Percentiles rank a stretch among this genome's conserved stretches.
Conservation (phyloP, 768 basidiomycete species). For the Coprinopsis strossmayeri region DNA sequence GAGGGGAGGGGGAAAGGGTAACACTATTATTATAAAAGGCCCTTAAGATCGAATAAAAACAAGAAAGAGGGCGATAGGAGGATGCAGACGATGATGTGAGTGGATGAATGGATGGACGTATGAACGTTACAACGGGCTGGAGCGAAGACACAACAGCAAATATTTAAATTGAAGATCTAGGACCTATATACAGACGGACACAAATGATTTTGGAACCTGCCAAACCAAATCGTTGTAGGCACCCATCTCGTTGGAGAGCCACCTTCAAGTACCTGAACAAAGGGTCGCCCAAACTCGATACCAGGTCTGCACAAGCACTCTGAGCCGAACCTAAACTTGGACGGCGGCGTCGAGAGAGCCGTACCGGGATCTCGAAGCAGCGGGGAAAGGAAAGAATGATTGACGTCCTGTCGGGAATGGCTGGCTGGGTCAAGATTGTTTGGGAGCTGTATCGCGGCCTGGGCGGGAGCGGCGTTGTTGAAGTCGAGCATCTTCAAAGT, state of each 20-base stretch:
- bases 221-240: slow-evolving; percentile 40
- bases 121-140: slow-evolving; percentile 1
- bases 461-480: slow-evolving; percentile 20
- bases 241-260: no score
- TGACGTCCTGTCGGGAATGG: slow-evolving; percentile 48
- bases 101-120: not conserved
- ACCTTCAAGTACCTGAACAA: no score
- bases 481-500: slow-evolving; percentile 12
- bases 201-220: no score
- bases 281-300: no score
- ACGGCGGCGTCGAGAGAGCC: not conserved
- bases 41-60: slow-evolving; percentile 4
- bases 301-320: no score
- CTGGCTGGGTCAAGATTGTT: slow-evolving; percentile 27
- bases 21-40: not conserved
- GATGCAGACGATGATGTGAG: not conserved
- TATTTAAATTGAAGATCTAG: not conserved
- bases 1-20: not conserved
- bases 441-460: slow-evolving; percentile 33
- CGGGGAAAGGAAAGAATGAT: slow-evolving; percentile 58
- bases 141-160: slow-evolving; percentile 5
- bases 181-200: not conserved
- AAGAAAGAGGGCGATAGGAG: not conserved
- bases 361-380: slow-evolving; percentile 34
- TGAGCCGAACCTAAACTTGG: slow-evolving; percentile 23